Evolutionary conservation across 768 basidiomycete species (phyloP), one percentile per base, ranked within the genome.

Genomic region (Suillus subluteus): DNA sequence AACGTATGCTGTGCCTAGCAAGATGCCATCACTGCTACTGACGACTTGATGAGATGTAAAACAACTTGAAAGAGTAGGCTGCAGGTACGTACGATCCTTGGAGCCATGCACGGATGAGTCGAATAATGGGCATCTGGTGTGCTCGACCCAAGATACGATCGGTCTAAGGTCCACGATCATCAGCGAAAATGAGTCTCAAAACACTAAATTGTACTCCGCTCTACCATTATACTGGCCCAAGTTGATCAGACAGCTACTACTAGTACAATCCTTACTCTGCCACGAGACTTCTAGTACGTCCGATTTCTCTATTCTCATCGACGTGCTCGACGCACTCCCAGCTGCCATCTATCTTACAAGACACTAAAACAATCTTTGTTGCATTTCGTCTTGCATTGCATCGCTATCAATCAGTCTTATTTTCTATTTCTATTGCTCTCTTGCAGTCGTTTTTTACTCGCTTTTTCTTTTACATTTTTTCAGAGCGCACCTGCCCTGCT

Each of bases 371-470:
- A 71, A 70, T 69, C 65, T 72, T 70, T 58, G 65, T 70, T 67
- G 62, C 69, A 71, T 72, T 69, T 69, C 76, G 69, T 68, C 65
- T 77, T 63, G 70, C 73, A 72, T 77, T 72, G 76, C 73, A 79
- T 79, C 72, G 76, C 76, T 77, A 65, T 77, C 76, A 68, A 68
- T 72, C 62, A 64, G 62, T 64, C 65, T 67, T 68, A 67, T 70
- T 69, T 68, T 59, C 55, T 69, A 62, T 65, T 70, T 67, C 58
- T 68, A 44, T 73, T 71, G 73, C 79, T 76, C 73, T 75, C 72
- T 73, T 72, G 73, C 67, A 63, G 35, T 70, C 73, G 65, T 73
- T 71, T 66, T 66, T 69, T 67, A 50, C 55, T 71, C 67, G 65
- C 55, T 62, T 68, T 71, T 73, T 70, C 73, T 76, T 72, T 62